A percentile compares a stretch with the other conserved stretches of the same genome.
These are phyloP conservation scores for Myxozyma udenii DNA, from an alignment of 805 yeast genomes.

Conservation along the genomic window DNA sequence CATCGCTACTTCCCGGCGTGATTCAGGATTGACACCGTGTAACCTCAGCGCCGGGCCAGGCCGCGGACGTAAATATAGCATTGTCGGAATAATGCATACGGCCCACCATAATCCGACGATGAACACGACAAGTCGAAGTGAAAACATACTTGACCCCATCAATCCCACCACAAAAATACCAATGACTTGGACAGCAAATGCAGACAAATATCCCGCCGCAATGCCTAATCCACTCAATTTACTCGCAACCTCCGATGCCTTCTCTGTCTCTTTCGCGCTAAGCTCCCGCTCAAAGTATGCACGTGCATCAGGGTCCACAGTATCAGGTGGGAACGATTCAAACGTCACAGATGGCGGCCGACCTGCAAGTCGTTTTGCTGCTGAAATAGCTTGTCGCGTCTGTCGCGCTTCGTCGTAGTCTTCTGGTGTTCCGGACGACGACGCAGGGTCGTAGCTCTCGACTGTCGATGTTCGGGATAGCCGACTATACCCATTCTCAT, in stretches of 20 bases:
- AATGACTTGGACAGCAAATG: conserved; percentile 58
- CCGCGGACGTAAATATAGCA: conserved; percentile 47
- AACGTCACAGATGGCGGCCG: conserved; percentile 6
- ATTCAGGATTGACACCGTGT: conserved; percentile 23
- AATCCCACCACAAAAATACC: conserved; percentile 48
- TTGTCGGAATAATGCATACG: conserved; percentile 62
- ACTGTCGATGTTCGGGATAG: not conserved
- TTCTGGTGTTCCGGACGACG: not conserved
- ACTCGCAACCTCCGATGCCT: conserved; percentile 29
- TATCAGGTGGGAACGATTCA: conserved; percentile 22
- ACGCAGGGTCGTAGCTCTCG: not conserved
- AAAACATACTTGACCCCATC: conserved; percentile 42
- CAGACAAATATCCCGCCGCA: conserved; percentile 67
- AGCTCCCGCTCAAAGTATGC: conserved; percentile 6
- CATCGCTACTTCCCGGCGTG: not conserved
- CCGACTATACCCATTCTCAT: not conserved
- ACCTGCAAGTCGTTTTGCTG: not conserved
- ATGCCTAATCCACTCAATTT: conserved; percentile 65
- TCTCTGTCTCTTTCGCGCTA: conserved; percentile 14
- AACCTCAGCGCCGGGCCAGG: conserved; percentile 41
- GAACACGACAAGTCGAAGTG: conserved; percentile 57
- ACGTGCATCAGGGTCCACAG: conserved; percentile 16
- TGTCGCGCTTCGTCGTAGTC: not conserved
- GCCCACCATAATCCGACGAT: conserved; percentile 79
- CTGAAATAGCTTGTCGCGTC: not conserved